These are phyloP conservation scores for Monocercomonoides exilis DNA, from an alignment of 78 protist genomes.

Conservation along the genomic window DNA sequence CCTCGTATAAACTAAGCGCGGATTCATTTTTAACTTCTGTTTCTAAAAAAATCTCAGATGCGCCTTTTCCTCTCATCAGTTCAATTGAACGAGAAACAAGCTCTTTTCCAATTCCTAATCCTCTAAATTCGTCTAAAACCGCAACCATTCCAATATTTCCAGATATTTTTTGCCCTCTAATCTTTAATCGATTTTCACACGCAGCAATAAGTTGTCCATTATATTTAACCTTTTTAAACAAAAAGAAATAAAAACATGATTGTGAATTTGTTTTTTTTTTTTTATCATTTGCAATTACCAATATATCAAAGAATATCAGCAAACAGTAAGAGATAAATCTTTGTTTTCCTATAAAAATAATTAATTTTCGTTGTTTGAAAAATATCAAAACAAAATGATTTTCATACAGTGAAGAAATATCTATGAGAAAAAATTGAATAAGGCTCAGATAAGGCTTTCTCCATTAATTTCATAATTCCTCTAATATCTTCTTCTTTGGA, in stretches of 20 bases:
- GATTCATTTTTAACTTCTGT: background rate
- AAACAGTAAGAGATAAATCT: background rate
- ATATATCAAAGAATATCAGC: background rate
- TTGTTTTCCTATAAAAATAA: background rate
- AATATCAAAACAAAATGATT: background rate
- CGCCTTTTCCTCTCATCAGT: background rate
- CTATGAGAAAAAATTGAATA: background rate
- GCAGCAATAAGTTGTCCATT: background rate
- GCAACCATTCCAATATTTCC: conserved; percentile 22
- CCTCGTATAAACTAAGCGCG: conserved; percentile 13
- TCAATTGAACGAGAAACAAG: conserved; percentile 11
- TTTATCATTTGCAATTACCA: background rate
- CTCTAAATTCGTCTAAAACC: background rate
- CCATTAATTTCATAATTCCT: background rate
- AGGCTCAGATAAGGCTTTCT: background rate
- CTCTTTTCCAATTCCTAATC: background rate
- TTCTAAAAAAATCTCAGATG: background rate
- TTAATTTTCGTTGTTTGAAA: background rate
- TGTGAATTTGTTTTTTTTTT: background rate
- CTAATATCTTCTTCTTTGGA: background rate
- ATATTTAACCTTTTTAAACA: background rate
- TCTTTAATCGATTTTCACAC: background rate
- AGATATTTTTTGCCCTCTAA: background rate
- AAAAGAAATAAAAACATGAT: background rate
- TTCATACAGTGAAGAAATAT: background rate